Conservation (phyloP, 2,329 filamentous ascomycete species). For the Cytospora piceicola region DNA sequence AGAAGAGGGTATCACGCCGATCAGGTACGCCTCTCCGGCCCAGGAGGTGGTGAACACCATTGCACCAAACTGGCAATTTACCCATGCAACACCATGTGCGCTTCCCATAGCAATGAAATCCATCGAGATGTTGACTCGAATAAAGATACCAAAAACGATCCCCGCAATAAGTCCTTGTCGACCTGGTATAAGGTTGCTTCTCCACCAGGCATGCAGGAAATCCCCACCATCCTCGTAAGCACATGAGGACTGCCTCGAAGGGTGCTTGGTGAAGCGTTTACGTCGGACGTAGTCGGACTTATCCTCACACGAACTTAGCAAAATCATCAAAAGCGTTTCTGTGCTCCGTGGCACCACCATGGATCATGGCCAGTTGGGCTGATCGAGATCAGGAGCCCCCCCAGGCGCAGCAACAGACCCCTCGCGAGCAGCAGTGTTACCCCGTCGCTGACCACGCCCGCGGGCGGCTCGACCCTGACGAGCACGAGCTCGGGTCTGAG, state of each 20-base stretch:
- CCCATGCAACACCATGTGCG: neutral
- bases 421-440: neutral
- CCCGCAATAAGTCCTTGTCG: neutral
- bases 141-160: neutral
- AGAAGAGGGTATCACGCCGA: neutral
- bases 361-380: neutral
- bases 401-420: neutral
- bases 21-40: neutral
- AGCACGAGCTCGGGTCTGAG: neutral
- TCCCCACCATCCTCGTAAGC: neutral
- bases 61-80: neutral
- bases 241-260: neutral
- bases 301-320: neutral
- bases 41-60: neutral
- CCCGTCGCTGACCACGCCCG: neutral
- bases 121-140: neutral
- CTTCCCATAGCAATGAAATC: neutral
- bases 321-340: neutral
- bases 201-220: neutral
- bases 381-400: neutral
- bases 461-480: neutral
- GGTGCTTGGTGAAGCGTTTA: neutral
- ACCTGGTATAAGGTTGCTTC: neutral
- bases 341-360: neutral
- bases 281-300: no score